Evolutionary conservation across 2,329 filamentous ascomycete genomes (phyloP), one percentile per base, ranked within the genome.

Genomic region (Emmonsia crescens): DNA sequence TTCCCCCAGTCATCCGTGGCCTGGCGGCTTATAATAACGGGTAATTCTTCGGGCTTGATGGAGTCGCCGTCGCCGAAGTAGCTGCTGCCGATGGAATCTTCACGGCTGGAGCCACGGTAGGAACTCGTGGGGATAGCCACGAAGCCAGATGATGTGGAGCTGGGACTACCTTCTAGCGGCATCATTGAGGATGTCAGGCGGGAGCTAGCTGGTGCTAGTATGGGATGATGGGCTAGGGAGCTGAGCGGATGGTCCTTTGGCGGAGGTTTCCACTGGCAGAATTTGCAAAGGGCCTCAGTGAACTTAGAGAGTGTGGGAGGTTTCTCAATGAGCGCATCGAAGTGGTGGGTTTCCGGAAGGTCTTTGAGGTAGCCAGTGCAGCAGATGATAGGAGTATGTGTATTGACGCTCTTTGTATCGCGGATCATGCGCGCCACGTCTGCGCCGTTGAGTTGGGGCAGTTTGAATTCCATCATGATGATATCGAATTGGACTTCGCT

Each of bases 311-410:
- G 87, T 46, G 93, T 97, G 42, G 96, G 95, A 31, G 94, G 94
- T 76, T 99, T 99, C 75, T 99, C 92, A 59, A 99, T 91, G 59
- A 99, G 80, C 0, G 89, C 90, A 73, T 97, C 92, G 70, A 99
- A 99, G 74, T 96, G 90, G 75, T 99, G 93, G 3, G 91, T 90
- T 63, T 92, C 91, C 67, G 94, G 92, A 1, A 99, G 80, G 71
- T 99, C 94, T 73, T 97, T 97, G n/a, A 99, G 79, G 73, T 99
- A 99, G 6, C 94, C 93, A 3, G 94, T 99, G 40, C 99, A 93
- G 56, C 91, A 92, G 61, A 99, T 91, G 64, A 99, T 96, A 0
- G 94, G 94, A 0, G 94, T 99, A 68, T 94, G 87, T 0, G 89
- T 89, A 72, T 99, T 99, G 62, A 90, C 85, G 73, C 96, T 96